Percentiles rank a stretch among this genome's conserved stretches.
Evolutionary conservation across 106 monocot species (phyloP).

Genomic region (Apostasia ramifera): DNA sequence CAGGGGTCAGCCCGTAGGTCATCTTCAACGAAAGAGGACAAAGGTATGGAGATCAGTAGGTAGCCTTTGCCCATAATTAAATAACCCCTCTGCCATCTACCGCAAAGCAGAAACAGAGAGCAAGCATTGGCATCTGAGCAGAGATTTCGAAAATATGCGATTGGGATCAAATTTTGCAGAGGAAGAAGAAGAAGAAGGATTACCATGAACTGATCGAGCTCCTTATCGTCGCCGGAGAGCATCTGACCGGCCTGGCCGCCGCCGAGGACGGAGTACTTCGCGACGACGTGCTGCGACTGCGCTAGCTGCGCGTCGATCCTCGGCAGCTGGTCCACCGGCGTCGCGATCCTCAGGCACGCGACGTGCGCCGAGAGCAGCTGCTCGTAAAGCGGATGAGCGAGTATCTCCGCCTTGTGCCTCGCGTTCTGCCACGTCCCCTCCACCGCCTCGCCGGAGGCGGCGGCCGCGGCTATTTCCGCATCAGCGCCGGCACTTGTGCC

Average conservation of each 20-base stretch:
- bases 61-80: too few relatives aligned
- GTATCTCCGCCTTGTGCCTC: conserved; percentile 68
- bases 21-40: not conserved
- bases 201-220: conserved; percentile 95
- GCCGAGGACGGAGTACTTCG: conserved; percentile 40
- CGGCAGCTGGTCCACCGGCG: conserved; percentile 90
- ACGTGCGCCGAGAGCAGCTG: conserved; percentile 90
- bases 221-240: conserved; percentile 46
- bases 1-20: not conserved
- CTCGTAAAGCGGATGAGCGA: conserved; percentile 81
- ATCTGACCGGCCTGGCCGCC: conserved; percentile 13
- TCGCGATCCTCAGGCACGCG: conserved; percentile 78
- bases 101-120: too few relatives aligned
- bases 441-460: conserved; percentile 13
- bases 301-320: conserved; percentile 81
- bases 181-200: conserved; percentile 1
- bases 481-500: conserved; percentile 2
- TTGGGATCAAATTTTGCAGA: not conserved
- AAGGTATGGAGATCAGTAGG: not conserved
- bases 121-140: too few relatives aligned
- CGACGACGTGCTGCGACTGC: conserved; percentile 56
- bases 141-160: not conserved
- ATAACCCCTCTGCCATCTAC: too few relatives aligned
- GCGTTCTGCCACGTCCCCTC: conserved; percentile 52
- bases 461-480: not conserved